Percentiles rank a stretch among this genome's conserved stretches.
Conservation (phyloP, 2,329 filamentous ascomycete genomes). For the Capronia coronata region DNA sequence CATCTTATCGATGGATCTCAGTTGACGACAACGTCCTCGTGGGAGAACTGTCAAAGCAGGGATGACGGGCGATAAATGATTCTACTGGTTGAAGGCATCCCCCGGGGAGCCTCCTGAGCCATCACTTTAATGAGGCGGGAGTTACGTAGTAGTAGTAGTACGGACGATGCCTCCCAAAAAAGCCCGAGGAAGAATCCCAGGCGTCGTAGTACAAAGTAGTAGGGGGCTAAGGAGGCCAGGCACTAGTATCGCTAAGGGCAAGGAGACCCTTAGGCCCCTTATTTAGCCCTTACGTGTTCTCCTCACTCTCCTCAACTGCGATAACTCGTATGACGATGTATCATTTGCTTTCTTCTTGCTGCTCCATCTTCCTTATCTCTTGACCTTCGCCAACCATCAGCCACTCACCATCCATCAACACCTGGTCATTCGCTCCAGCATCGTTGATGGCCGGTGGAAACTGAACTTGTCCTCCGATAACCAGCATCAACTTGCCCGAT, state of each 20-base stretch:
- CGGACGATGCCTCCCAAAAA: too few relatives aligned
- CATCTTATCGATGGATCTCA: too few relatives aligned
- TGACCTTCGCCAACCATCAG: slow-evolving; percentile 12
- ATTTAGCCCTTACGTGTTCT: too few relatives aligned
- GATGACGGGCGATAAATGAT: slow-evolving; percentile 7
- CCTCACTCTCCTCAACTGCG: too few relatives aligned
- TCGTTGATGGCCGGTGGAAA: slow-evolving; percentile 6
- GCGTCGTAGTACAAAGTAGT: too few relatives aligned
- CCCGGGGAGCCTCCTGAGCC: neutral
- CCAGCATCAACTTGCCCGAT: slow-evolving; percentile 20
- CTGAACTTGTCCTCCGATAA: slow-evolving; percentile 7
- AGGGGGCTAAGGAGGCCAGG: too few relatives aligned
- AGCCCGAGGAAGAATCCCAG: too few relatives aligned
- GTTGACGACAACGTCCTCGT: neutral
- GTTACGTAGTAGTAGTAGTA: too few relatives aligned
- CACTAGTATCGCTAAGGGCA: too few relatives aligned
- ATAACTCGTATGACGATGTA: too few relatives aligned
- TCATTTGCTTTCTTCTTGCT: slow-evolving; percentile 1
- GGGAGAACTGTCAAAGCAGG: neutral
- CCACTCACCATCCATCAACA: slow-evolving; percentile 15
- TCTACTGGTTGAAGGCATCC: slow-evolving; percentile 1
- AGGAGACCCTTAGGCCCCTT: too few relatives aligned
- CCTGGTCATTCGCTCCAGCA: neutral
- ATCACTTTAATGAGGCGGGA: too few relatives aligned
- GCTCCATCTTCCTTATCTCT: slow-evolving; percentile 21